phyloP scores from a whole-genome alignment of 164 flowering plant genomes.

The Chimonanthus salicifolius region DNA sequence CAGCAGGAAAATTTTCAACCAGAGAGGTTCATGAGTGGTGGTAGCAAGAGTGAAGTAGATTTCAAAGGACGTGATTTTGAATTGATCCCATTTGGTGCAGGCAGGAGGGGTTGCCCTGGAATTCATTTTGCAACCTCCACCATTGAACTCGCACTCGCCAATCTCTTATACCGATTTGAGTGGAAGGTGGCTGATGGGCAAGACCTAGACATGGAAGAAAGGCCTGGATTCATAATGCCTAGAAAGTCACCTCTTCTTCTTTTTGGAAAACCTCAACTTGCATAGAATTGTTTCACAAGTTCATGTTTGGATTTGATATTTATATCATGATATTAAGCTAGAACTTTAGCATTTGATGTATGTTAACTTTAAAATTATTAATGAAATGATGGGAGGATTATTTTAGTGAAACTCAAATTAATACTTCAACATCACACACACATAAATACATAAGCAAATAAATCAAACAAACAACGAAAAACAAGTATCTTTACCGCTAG shows the following conservation, averaged over 20 bases:
- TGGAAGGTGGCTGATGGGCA: constrained; percentile 21
- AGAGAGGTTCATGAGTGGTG: constrained; percentile 18
- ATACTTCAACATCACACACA: too few species aligned
- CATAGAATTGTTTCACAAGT: background rate
- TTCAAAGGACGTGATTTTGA: constrained; percentile 30
- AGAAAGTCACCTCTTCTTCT: background rate
- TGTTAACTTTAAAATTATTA: too few species aligned
- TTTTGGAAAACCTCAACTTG: background rate
- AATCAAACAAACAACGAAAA: too few species aligned
- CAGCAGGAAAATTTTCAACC: constrained; percentile 26
- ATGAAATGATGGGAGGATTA: too few species aligned
- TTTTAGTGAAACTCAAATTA: too few species aligned
- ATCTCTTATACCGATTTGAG: constrained; percentile 24
- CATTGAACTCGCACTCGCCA: constrained; percentile 20
- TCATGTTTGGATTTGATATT: too few species aligned
- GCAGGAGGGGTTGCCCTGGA: constrained; percentile 28
- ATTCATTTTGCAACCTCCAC: constrained; percentile 18
- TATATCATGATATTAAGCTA: too few species aligned
- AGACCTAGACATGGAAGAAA: constrained; percentile 22
- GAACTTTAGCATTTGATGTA: too few species aligned
- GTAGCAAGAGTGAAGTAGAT: constrained; percentile 6
- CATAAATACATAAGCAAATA: too few species aligned
- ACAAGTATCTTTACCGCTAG: too few species aligned
- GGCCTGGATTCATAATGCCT: constrained; percentile 9
- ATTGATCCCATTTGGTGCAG: constrained; percentile 30